Percentiles rank a stretch among this genome's conserved stretches.
Conservation (phyloP, 805 yeast species). For the Hanseniaspora valbyensis region DNA sequence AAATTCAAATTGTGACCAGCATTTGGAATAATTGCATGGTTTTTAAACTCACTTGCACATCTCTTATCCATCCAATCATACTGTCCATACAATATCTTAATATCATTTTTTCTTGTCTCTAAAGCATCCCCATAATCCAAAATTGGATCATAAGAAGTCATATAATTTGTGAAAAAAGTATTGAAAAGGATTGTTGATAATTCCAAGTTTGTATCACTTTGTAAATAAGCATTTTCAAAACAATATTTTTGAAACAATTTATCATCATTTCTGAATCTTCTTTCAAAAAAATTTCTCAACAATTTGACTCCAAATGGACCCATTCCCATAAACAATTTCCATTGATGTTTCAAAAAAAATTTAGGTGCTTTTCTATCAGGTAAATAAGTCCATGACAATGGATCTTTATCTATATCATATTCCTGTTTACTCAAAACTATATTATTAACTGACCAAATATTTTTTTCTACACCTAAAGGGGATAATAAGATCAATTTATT, state of each 20-base stretch:
- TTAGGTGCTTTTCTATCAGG: constrained; percentile 27
- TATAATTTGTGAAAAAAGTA: constrained; percentile 24
- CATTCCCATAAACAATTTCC: constrained; percentile 38
- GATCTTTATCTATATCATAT: constrained; percentile 28
- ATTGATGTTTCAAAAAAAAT: constrained; percentile 30
- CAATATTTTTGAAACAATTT: constrained; percentile 16
- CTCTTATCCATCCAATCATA: constrained; percentile 67
- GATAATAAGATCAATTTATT: constrained; percentile 49
- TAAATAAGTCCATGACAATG: constrained; percentile 32
- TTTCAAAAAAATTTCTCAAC: constrained; percentile 27
- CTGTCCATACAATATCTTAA: constrained; percentile 48
- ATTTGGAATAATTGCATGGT: constrained; percentile 27
- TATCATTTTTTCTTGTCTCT: constrained; percentile 31
- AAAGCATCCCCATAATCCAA: constrained; percentile 41
- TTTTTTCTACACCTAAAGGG: constrained; percentile 71
- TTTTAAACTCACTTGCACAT: constrained; percentile 29
- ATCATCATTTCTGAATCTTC: constrained; percentile 24
- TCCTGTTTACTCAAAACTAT: constrained; percentile 14
- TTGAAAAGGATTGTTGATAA: constrained; percentile 21
- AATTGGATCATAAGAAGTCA: constrained; percentile 57
- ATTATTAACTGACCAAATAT: constrained; percentile 45
- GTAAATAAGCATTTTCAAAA: constrained; percentile 25
- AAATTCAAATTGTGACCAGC: constrained; percentile 72
- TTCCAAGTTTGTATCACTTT: constrained; percentile 15
- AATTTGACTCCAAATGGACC: constrained; percentile 35